Evolutionary conservation across 1,139 yeast species (phyloP).

Genomic region (Diutina pseudorugosa): DNA sequence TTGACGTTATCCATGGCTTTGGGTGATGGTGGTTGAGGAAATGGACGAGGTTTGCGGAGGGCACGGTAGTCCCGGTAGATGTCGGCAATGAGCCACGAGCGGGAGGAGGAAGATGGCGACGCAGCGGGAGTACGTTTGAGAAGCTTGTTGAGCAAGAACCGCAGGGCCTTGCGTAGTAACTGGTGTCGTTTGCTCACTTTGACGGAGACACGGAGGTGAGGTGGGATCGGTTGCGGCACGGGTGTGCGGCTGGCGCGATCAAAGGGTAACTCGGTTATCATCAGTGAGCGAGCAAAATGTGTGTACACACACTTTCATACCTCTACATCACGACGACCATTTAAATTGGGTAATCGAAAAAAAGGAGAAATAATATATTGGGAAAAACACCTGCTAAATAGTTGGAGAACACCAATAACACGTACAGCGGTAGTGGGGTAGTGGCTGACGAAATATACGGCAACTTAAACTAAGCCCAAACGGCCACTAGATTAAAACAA

Average conservation of each 20-base stretch:
- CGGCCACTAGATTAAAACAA: too few relatives aligned
- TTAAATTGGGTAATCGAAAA: too few relatives aligned
- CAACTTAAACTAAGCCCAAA: too few relatives aligned
- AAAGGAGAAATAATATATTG: too few relatives aligned
- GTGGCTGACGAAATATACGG: too few relatives aligned
- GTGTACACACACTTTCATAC: too few relatives aligned
- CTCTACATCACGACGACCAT: too few relatives aligned
- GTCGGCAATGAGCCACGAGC: conserved; percentile 11
- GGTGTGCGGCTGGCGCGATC: not conserved
- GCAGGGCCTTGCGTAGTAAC: conserved; percentile 12
- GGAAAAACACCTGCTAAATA: too few relatives aligned
- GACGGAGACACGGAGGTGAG: not conserved
- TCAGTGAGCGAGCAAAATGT: too few relatives aligned
- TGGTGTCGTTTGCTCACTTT: conserved; percentile 7
- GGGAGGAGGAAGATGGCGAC: conserved; percentile 8
- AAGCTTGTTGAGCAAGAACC: conserved; percentile 11
- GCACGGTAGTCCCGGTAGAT: conserved; percentile 17
- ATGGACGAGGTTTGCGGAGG: conserved; percentile 6
- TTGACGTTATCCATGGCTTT: conserved; percentile 7
- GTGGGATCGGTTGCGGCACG: not conserved
- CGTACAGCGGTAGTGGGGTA: too few relatives aligned
- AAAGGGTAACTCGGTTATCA: too few relatives aligned
- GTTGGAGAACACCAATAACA: too few relatives aligned
- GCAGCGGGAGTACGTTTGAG: conserved; percentile 8
- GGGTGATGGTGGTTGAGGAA: conserved; percentile 7